These are phyloP conservation scores for Colletotrichum cuscutae DNA, from an alignment of 2,329 filamentous ascomycete species.

Conservation along the genomic window DNA sequence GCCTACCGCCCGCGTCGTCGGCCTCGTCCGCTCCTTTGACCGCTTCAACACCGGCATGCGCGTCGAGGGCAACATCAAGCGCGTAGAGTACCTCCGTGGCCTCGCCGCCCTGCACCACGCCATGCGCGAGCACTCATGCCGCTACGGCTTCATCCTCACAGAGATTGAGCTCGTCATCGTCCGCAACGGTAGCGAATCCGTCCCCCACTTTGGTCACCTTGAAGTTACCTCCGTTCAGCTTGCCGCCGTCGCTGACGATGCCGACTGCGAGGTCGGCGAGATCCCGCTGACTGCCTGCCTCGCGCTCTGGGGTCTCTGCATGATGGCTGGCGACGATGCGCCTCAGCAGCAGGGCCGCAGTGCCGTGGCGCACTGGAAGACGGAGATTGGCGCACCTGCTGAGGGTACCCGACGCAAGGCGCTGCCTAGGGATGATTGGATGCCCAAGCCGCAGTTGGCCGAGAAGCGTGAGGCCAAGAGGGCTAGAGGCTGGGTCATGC, in stretches of 20 bases:
- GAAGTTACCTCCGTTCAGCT: conserved; percentile 76
- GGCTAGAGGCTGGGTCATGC: conserved; percentile 78
- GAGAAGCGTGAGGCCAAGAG: conserved; percentile 84
- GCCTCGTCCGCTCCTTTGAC: conserved; percentile 91
- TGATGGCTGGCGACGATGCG: conserved; percentile 72
- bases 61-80: conserved; percentile 81
- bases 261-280: conserved; percentile 43
- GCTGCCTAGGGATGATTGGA: conserved; percentile 77
- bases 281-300: conserved; percentile 75
- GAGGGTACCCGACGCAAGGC: conserved; percentile 78
- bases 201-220: conserved; percentile 88
- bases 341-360: conserved; percentile 45
- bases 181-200: conserved; percentile 76
- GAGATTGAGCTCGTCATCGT: conserved; percentile 95
- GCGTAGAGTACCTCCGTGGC: conserved; percentile 88
- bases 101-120: conserved; percentile 87
- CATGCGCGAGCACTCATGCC: conserved; percentile 93
- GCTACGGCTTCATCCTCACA: conserved; percentile 96
- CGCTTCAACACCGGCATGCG: conserved; percentile 97
- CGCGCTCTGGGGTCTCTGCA: conserved; percentile 82
- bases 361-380: conserved; percentile 71
- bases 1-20: conserved; percentile 72
- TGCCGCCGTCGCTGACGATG: conserved; percentile 49
- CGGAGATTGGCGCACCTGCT: conserved; percentile 79
- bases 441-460: conserved; percentile 76